These are phyloP conservation scores for Capronia americana DNA, from an alignment of 2,329 filamentous ascomycete species.

Conservation along the genomic window DNA sequence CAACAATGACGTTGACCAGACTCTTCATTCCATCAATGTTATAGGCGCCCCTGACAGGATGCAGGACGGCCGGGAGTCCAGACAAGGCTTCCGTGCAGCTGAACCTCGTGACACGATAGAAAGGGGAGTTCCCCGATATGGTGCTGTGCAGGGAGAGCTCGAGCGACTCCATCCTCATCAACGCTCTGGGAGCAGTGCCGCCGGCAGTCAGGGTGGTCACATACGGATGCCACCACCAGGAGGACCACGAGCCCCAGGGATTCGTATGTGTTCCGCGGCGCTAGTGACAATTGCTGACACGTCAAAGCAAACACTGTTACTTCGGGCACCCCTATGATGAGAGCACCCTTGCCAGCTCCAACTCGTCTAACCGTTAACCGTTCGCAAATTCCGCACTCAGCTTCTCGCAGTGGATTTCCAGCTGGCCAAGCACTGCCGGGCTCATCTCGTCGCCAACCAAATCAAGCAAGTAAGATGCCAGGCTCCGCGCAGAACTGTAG, in stretches of 20 bases:
- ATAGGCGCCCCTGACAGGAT: constrained; percentile 31
- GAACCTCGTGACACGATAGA: constrained; percentile 24
- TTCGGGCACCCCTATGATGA: constrained; percentile 25
- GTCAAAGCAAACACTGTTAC: constrained; percentile 13
- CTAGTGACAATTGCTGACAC: constrained; percentile 15
- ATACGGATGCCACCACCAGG: constrained; percentile 21
- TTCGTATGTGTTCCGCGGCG: constrained; percentile 17
- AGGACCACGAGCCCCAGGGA: constrained; percentile 5
- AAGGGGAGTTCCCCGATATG: constrained; percentile 35
- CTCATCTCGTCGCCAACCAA: constrained; percentile 17
- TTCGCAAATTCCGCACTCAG: constrained; percentile 24
- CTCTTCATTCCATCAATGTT: constrained; percentile 48
- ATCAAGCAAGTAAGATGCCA: constrained; percentile 13
- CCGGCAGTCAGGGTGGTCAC: constrained; percentile 15
- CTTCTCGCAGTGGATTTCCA: constrained; percentile 11
- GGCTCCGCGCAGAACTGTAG: constrained; percentile 9
- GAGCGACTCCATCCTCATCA: constrained; percentile 50
- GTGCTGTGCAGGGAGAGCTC: constrained; percentile 41
- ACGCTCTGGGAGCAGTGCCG: constrained; percentile 29
- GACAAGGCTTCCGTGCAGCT: constrained; percentile 4
- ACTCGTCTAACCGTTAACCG: constrained; percentile 20
- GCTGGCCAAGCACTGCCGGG: constrained; percentile 9
- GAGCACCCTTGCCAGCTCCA: constrained; percentile 20
- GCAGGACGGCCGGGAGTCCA: constrained; percentile 38
- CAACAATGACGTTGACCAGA: constrained; percentile 58